Evolutionary conservation across 345 rosid genomes (phyloP), one percentile per base, ranked within the genome.

Genomic region (Citrus trifoliata): DNA sequence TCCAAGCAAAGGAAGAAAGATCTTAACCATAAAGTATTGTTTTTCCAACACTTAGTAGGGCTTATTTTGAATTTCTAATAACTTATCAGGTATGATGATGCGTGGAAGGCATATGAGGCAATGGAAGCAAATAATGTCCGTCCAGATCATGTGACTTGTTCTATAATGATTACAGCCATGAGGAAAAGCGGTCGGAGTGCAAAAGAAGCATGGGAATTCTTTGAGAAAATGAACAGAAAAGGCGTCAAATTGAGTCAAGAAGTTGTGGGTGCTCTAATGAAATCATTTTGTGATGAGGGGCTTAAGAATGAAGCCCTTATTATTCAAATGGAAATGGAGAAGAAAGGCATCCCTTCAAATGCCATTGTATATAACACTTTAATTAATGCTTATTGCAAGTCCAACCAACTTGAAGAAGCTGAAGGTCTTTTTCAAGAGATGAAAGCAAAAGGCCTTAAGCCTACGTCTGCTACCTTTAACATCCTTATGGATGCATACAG

Each of bases 211-310:
- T 93, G 97, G 98, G 92, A 89, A 32, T 87, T 90, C 80, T 91
- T 93, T 74, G 89, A 90, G 83, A 85, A 71, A 81, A 93, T 93
- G 98, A 89, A 86, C 76, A 82, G 91, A 80, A 91, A 87, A 74
- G 97, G 97, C 75, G 92, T 91, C 70, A 69, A 81, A 27, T 93
- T 97, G 95, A 92, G 89, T 85, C 81, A 84, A 37, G 96, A 93
- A 81, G 85, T 93, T 51, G 73, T 92, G 46, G 95, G 93, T 32
- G 89, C 90, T 69, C 84, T 95, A 59, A 81, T 95, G 75, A 93
- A 92, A 81, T 87, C 96, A 9, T 93, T 95, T 74, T 95, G 97
- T 64, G 94, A 91, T 0, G 98, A 92, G 88, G 97, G 98, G 53
- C 82, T 95, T 48, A 91, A 73, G 88, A 86, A 85, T 73, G 95